Evolutionary conservation across 2,329 filamentous ascomycete species (phyloP).

Genomic region (Coniosporium tulheliwenetii): DNA sequence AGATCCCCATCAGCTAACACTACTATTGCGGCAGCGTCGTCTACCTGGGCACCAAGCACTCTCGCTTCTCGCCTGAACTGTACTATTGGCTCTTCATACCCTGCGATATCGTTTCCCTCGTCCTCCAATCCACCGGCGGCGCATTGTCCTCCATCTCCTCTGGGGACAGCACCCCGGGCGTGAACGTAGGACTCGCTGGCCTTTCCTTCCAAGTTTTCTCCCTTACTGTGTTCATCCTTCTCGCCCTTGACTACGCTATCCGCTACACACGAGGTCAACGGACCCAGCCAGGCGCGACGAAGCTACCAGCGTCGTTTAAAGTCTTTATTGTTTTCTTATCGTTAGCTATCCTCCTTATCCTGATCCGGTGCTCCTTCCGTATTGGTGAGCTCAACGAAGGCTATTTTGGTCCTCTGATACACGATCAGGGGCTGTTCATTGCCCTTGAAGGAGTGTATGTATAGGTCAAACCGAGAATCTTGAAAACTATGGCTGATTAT

Average conservation of each 20-base stretch:
- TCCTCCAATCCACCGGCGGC: constrained; percentile 42
- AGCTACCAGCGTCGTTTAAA: constrained; percentile 3
- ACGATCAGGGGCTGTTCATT: constrained; percentile 33
- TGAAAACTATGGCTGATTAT: not conserved
- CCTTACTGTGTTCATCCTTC: constrained; percentile 28
- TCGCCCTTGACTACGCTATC: not conserved
- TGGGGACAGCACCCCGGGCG: constrained; percentile 24
- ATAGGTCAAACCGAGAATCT: not conserved
- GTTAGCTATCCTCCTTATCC: constrained; percentile 27
- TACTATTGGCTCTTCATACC: constrained; percentile 45
- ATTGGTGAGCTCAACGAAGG: constrained; percentile 33
- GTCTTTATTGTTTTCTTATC: constrained; percentile 10
- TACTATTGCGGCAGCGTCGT: constrained; percentile 35
- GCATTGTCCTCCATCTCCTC: constrained; percentile 30
- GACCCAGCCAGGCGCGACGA: not conserved
- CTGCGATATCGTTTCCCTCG: constrained; percentile 43
- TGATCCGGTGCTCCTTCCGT: constrained; percentile 32
- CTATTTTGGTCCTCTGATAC: constrained; percentile 29
- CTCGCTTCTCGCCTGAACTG: constrained; percentile 8
- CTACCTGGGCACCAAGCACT: constrained; percentile 30
- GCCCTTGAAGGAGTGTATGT: constrained; percentile 29
- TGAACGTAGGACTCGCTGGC: constrained; percentile 42
- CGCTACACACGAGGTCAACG: not conserved
- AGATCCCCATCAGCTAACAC: too few species aligned
- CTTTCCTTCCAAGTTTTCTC: constrained; percentile 41